Percentiles rank a stretch among this genome's conserved stretches.
phyloP scores from a whole-genome alignment of 2,329 filamentous ascomycete species.

The Beauveria varroae region DNA sequence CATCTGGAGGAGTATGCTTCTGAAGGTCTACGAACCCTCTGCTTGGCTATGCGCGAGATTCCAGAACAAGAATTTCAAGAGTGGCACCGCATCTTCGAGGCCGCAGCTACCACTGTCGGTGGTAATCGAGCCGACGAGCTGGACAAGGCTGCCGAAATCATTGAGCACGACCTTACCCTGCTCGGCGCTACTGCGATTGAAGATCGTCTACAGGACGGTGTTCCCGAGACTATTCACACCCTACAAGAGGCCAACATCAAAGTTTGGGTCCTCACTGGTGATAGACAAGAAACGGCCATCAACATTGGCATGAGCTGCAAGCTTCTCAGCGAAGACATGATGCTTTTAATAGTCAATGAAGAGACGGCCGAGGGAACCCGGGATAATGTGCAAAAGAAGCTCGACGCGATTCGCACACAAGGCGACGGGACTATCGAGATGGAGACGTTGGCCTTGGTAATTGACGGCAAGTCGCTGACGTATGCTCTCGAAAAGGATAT shows the following conservation, averaged over 20 bases:
- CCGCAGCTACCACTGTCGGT: constrained; percentile 79
- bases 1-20: constrained; percentile 99
- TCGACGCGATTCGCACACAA: constrained; percentile 82
- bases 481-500: constrained; percentile 89
- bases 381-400: constrained; percentile 87
- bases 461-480: constrained; percentile 92
- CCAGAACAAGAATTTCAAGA: constrained; percentile 82
- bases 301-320: constrained; percentile 99
- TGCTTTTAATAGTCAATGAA: constrained; percentile 91
- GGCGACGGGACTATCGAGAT: constrained; percentile 67
- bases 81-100: constrained; percentile 82
- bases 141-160: constrained; percentile 93
- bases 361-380: constrained; percentile 70
- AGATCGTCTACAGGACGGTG: constrained; percentile 91
- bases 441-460: constrained; percentile 84
- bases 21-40: constrained; percentile 89
- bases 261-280: constrained; percentile 95
- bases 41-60: constrained; percentile 88
- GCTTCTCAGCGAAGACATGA: constrained; percentile 97
- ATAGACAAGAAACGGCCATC: constrained; percentile 97
- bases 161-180: constrained; percentile 85
- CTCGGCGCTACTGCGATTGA: constrained; percentile 96
- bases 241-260: constrained; percentile 96
- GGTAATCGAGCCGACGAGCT: constrained; percentile 91
- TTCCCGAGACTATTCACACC: constrained; percentile 96